Conservation (phyloP, 371 early-diverging fungal species). For the Blakeslea trispora region DNA sequence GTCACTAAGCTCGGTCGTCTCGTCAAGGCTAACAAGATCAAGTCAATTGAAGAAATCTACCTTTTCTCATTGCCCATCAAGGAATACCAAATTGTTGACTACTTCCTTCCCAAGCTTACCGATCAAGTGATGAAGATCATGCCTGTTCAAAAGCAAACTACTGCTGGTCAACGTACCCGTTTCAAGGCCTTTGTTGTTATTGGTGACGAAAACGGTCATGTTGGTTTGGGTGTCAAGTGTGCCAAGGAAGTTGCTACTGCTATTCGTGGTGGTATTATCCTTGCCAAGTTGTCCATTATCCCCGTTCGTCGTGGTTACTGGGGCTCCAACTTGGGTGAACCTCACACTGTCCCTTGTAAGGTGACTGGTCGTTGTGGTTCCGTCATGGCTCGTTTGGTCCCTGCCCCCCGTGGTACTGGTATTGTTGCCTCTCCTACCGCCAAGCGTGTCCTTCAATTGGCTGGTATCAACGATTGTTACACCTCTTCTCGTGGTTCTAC, state of each 20-base stretch:
- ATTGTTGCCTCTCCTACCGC: constrained; percentile 96
- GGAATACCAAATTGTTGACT: constrained; percentile 99
- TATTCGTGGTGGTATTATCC: constrained; percentile 97
- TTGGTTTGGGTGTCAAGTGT: constrained; percentile 99
- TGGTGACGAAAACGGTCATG: constrained; percentile 97
- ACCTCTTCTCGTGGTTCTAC: constrained; percentile 92
- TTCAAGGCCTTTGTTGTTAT: constrained; percentile 99
- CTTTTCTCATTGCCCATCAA: constrained; percentile 97
- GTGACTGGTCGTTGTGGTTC: constrained; percentile 99
- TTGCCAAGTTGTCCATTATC: constrained; percentile 97
- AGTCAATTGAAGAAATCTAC: constrained; percentile 94
- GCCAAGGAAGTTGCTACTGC: constrained; percentile 99
- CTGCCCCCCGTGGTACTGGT: constrained; percentile 99
- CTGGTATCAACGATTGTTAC: constrained; percentile 98
- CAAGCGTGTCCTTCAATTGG: constrained; percentile 97
- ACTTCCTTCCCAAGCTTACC: constrained; percentile 94
- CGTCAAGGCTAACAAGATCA: constrained; percentile 90
- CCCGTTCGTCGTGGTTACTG: constrained; percentile 99
- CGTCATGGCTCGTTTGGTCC: constrained; percentile 90
- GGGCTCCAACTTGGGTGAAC: constrained; percentile 95
- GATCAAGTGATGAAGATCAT: constrained; percentile 99
- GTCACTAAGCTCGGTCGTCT: constrained; percentile 98
- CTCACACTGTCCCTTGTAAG: constrained; percentile 99
- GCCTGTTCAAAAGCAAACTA: constrained; percentile 99
- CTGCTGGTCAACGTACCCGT: constrained; percentile 99